Evolutionary conservation across 441 rosid species (phyloP).

Genomic region (Erysimum pusillum): DNA sequence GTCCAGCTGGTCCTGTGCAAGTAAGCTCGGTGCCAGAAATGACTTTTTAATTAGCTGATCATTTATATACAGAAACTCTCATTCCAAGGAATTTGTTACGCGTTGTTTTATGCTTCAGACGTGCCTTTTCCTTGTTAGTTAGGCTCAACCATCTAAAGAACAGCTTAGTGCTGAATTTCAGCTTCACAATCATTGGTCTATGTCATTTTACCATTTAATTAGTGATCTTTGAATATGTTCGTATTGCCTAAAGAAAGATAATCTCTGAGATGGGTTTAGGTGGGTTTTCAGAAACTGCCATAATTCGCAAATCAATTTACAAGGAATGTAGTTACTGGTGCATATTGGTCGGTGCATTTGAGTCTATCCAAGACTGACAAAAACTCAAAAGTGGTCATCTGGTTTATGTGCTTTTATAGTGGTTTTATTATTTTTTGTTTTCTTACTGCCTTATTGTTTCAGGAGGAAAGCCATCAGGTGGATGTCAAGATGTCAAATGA

Average conservation of each 20-base stretch:
- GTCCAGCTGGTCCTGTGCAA: constrained; percentile 64
- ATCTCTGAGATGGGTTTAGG: constrained; percentile 23
- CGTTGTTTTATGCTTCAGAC: neutral
- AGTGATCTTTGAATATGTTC: constrained; percentile 24
- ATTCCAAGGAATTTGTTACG: constrained; percentile 9
- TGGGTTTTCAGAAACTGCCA: constrained; percentile 9
- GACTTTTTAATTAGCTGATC: constrained; percentile 4
- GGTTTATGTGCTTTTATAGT: constrained; percentile 4
- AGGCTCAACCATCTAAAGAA: constrained; percentile 13
- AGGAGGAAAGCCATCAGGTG: constrained; percentile 76
- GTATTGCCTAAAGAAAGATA: constrained; percentile 24
- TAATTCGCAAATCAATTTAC: neutral
- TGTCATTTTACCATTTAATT: neutral
- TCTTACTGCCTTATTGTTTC: constrained; percentile 43
- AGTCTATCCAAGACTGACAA: constrained; percentile 19
- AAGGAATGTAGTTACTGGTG: constrained; percentile 15
- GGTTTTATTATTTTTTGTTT: constrained; percentile 4
- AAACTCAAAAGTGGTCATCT: constrained; percentile 19
- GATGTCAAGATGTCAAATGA: constrained; percentile 87
- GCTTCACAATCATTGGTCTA: constrained; percentile 23
- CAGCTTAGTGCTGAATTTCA: neutral
- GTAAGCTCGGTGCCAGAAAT: constrained; percentile 53
- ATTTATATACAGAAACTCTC: constrained; percentile 3
- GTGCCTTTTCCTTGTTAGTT: constrained; percentile 14
- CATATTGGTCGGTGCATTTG: constrained; percentile 17